phyloP scores from a whole-genome alignment of 257 asterid genomes.

The Solanum tacnaense region DNA sequence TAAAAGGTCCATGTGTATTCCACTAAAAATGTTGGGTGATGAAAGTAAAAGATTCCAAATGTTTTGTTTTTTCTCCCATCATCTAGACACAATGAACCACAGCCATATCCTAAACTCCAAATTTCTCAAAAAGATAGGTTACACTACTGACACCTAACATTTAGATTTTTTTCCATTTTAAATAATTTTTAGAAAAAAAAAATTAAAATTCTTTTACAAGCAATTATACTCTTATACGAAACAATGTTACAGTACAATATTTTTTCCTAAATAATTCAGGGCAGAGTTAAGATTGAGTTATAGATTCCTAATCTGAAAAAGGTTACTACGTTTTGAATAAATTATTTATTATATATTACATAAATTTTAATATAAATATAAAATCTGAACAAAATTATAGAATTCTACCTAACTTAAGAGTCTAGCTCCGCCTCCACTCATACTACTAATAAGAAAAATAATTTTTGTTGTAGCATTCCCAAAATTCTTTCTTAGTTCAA shows the following conservation, averaged over 20 bases:
- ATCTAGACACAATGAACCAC: not conserved
- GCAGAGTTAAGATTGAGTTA: not conserved
- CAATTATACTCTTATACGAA: not conserved
- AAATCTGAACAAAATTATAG: not conserved
- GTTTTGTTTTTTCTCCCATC: constrained; percentile 22
- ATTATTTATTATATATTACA: not conserved
- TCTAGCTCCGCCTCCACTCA: not conserved
- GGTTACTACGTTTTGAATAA: not conserved
- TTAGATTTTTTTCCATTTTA: not conserved
- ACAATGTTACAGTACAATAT: not conserved
- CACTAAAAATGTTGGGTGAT: constrained; percentile 9
- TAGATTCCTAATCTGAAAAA: not conserved
- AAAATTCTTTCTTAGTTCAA: not conserved
- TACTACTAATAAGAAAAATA: not conserved
- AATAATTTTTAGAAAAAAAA: too few species aligned
- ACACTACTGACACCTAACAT: not conserved
- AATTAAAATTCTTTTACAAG: not conserved
- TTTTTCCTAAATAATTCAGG: not conserved
- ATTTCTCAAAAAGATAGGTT: not conserved
- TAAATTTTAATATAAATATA: not conserved
- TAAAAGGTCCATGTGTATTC: constrained; percentile 5
- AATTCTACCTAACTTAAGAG: too few species aligned
- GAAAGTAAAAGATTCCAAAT: constrained; percentile 33
- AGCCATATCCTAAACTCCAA: constrained; percentile 9
- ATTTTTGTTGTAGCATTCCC: not conserved